phyloP scores from a whole-genome alignment of 2,329 filamentous ascomycete genomes.

The Pochonia chlamydosporia region DNA sequence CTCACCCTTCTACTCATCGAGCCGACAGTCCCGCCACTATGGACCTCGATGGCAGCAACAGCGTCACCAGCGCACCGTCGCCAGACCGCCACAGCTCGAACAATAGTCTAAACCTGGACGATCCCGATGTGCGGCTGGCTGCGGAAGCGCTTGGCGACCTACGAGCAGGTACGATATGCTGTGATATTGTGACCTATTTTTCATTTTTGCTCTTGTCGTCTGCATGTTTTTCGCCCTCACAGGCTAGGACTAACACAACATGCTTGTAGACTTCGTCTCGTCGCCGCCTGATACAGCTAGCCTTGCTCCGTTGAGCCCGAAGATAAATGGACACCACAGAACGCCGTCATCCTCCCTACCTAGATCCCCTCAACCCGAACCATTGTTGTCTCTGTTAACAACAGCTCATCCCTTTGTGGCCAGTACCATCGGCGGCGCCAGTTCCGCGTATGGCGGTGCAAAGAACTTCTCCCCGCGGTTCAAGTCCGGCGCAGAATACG shows the following conservation, averaged over 20 bases:
- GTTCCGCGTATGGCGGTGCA: slow-evolving; percentile 78
- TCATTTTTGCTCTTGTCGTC: background rate
- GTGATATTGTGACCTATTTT: background rate
- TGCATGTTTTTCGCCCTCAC: background rate
- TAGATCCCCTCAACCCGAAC: slow-evolving; percentile 58
- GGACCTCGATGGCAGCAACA: slow-evolving; percentile 39
- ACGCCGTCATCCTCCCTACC: slow-evolving; percentile 6
- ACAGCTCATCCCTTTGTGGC: slow-evolving; percentile 83
- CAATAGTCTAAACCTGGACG: slow-evolving; percentile 52
- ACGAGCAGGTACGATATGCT: slow-evolving; percentile 37
- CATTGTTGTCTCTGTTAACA: slow-evolving; percentile 78
- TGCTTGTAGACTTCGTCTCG: slow-evolving; percentile 55
- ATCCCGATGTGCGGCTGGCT: slow-evolving; percentile 63
- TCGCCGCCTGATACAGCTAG: slow-evolving; percentile 48
- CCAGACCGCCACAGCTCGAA: slow-evolving; percentile 37
- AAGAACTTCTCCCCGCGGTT: slow-evolving; percentile 90
- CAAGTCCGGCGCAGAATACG: slow-evolving; percentile 82
- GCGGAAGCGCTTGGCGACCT: slow-evolving; percentile 72
- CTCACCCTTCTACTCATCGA: slow-evolving; percentile 21
- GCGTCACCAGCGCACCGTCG: slow-evolving; percentile 36
- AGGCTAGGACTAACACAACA: background rate
- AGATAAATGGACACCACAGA: slow-evolving; percentile 4
- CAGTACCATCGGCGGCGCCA: slow-evolving; percentile 75
- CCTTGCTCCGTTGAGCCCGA: slow-evolving; percentile 32
- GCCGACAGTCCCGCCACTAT: slow-evolving; percentile 41